phyloP scores from a whole-genome alignment of 2,329 filamentous ascomycete species.

The Curvularia verruculosa region DNA sequence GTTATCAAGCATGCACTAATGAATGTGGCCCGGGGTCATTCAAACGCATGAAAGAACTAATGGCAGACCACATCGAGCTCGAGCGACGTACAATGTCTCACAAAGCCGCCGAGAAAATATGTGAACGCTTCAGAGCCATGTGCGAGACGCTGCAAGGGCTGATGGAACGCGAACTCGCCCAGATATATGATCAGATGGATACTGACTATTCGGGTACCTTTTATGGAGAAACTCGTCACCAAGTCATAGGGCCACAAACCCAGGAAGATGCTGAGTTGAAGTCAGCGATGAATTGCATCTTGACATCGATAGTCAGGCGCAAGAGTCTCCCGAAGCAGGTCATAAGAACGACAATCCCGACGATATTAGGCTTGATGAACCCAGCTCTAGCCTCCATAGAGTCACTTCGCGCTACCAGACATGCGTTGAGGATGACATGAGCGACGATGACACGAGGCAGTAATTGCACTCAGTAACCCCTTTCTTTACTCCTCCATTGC shows the following conservation, averaged over 20 bases:
- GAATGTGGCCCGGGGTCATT: slow-evolving; percentile 57
- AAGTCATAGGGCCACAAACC: slow-evolving; percentile 7
- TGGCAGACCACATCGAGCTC: slow-evolving; percentile 54
- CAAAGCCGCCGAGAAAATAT: slow-evolving; percentile 52
- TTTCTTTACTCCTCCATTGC: not conserved
- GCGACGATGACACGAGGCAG: no score
- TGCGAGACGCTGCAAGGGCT: slow-evolving; percentile 51
- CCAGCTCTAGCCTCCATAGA: not conserved
- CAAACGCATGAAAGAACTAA: slow-evolving; percentile 59
- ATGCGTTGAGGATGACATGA: slow-evolving; percentile 6
- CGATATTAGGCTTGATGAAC: not conserved
- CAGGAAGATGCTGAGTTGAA: slow-evolving; percentile 25
- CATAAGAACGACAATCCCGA: not conserved
- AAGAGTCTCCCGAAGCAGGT: not conserved
- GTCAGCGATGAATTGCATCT: slow-evolving; percentile 22
- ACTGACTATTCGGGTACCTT: slow-evolving; percentile 49
- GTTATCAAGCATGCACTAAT: slow-evolving; percentile 54
- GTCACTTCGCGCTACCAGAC: not conserved
- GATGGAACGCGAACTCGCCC: slow-evolving; percentile 55
- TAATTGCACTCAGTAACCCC: not conserved
- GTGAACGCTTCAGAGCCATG: slow-evolving; percentile 50
- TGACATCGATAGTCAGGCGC: slow-evolving; percentile 1
- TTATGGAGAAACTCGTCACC: slow-evolving; percentile 26
- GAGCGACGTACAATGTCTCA: slow-evolving; percentile 58
- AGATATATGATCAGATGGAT: slow-evolving; percentile 49